A percentile compares a stretch with the other conserved stretches of the same genome.
Conservation (phyloP, 805 yeast species). For the Candida ascalaphidarum region DNA sequence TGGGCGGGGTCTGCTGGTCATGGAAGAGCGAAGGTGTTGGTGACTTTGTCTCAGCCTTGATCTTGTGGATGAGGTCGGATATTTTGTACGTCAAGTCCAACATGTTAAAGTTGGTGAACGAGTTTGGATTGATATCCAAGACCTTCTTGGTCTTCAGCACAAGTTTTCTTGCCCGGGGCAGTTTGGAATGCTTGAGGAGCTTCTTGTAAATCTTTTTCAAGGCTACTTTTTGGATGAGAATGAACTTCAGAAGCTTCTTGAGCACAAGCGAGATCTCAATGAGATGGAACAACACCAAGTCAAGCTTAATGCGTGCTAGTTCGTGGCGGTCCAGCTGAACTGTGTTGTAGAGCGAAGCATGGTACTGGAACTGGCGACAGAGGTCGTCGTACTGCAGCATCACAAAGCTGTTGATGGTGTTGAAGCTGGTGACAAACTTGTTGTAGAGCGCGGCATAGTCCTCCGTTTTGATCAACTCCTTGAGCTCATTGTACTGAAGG, state of each 20-base stretch:
- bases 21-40: too few relatives aligned
- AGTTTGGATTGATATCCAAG: conserved; percentile 36
- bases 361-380: conserved; percentile 33
- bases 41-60: conserved; percentile 5
- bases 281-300: conserved; percentile 26
- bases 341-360: too few relatives aligned
- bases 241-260: conserved; percentile 61
- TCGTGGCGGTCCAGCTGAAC: conserved; percentile 13
- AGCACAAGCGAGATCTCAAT: conserved; percentile 35
- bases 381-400: conserved; percentile 63
- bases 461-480: conserved; percentile 45
- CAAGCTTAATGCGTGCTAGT: conserved; percentile 10
- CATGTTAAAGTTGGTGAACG: conserved; percentile 55
- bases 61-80: conserved; percentile 31
- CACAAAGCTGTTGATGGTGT: conserved; percentile 54
- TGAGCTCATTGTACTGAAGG: conserved; percentile 74
- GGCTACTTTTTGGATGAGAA: conserved; percentile 66
- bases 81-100: conserved; percentile 54
- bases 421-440: conserved; percentile 50
- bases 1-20: too few relatives aligned
- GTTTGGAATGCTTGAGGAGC: conserved; percentile 44
- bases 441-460: conserved; percentile 24
- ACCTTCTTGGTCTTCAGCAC: conserved; percentile 19
- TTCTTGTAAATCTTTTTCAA: conserved; percentile 69
- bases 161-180: conserved; percentile 13